Percentiles rank a stretch among this genome's conserved stretches.
Conservation (phyloP, 257 asterid species). For the Dorcoceras hygrometricum region DNA sequence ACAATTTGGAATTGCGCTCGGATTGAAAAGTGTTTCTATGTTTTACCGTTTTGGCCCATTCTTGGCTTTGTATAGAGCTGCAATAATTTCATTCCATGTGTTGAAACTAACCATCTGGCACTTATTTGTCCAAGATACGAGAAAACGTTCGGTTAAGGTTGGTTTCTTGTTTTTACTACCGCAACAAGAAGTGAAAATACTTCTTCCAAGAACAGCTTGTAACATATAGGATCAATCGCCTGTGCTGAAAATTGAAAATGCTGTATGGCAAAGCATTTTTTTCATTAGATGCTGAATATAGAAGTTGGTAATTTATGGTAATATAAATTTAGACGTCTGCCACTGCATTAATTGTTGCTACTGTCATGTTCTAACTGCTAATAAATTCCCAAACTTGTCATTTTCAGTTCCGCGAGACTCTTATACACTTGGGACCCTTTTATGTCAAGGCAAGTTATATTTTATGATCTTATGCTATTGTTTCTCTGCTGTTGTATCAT, state of each 20-base stretch:
- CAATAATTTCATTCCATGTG: conserved; percentile 76
- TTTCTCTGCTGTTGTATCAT: conserved; percentile 17
- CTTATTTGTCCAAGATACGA: conserved; percentile 69
- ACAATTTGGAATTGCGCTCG: conserved; percentile 72
- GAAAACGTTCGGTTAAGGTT: conserved; percentile 78
- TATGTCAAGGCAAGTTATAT: conserved; percentile 81
- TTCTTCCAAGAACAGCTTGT: not conserved
- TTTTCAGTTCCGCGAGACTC: conserved; percentile 95
- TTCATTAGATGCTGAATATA: not conserved
- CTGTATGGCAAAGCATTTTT: not conserved
- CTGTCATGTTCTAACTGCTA: conserved; percentile 15
- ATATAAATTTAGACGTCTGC: not conserved
- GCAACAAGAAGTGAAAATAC: not conserved
- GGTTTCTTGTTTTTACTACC: conserved; percentile 17
- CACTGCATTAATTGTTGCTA: conserved; percentile 12
- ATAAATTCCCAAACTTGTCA: conserved; percentile 23
- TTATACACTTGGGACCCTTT: conserved; percentile 89
- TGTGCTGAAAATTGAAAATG: not conserved
- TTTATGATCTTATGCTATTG: conserved; percentile 12
- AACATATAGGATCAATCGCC: not conserved
- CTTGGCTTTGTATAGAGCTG: conserved; percentile 87
- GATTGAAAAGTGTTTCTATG: conserved; percentile 55
- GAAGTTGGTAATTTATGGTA: not conserved
- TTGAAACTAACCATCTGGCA: conserved; percentile 76
- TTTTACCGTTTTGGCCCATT: conserved; percentile 81